Percentiles rank a stretch among this genome's conserved stretches.
These are phyloP conservation scores for Fusarium sambucinum DNA, from an alignment of 2,329 filamentous ascomycete species.

Conservation along the genomic window DNA sequence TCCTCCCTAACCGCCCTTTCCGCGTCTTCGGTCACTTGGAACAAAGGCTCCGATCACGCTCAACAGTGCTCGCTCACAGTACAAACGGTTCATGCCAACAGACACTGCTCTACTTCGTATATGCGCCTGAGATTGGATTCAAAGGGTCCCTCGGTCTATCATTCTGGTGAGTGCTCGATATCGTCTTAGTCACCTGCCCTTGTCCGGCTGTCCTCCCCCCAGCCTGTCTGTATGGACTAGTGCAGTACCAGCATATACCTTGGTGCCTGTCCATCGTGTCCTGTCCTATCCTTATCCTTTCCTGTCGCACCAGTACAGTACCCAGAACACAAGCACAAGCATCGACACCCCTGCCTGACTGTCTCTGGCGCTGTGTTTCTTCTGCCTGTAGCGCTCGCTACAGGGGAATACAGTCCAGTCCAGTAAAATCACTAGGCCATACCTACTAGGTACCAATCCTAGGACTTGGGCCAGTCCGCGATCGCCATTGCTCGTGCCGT, in stretches of 20 bases:
- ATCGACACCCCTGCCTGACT: conserved; percentile 28
- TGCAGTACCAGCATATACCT: conserved; percentile 27
- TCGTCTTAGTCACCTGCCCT: conserved; percentile 49
- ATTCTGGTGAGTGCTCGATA: neutral
- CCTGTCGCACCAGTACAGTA: conserved; percentile 34
- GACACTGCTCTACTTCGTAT: conserved; percentile 35
- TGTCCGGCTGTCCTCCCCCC: conserved; percentile 22
- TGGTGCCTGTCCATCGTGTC: conserved; percentile 1
- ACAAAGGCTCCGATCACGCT: conserved; percentile 44
- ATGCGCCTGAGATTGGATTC: conserved; percentile 33
- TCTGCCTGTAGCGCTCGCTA: conserved; percentile 25
- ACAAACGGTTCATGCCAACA: conserved; percentile 37
- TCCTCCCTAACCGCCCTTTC: conserved; percentile 32
- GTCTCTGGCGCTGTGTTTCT: conserved; percentile 4
- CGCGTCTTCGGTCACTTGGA: conserved; percentile 26
- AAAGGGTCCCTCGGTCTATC: conserved; percentile 22
- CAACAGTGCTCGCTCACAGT: conserved; percentile 12
- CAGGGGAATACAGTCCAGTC: conserved; percentile 7
- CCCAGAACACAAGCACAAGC: conserved; percentile 2
- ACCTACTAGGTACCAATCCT: conserved; percentile 8
- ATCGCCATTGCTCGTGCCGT: conserved; percentile 43
- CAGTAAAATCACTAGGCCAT: conserved; percentile 37
- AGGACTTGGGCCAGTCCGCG: conserved; percentile 19
- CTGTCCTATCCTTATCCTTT: conserved; percentile 36
- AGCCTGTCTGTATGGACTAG: conserved; percentile 13